Evolutionary conservation across 2,329 filamentous ascomycete genomes (phyloP).

Genomic region (Diplocarpon mali): DNA sequence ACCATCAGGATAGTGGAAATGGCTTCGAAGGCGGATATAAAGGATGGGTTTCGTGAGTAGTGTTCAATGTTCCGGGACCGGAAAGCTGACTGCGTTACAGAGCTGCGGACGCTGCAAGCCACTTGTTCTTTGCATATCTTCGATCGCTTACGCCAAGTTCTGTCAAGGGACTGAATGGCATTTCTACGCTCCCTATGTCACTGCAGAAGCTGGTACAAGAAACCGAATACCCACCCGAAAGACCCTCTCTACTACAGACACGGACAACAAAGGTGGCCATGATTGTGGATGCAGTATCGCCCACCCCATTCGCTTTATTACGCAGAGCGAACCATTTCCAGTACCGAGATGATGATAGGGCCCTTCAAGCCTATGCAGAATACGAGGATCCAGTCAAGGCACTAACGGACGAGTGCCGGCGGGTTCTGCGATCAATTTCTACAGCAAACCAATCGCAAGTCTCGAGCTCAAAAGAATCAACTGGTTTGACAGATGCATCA

Average conservation of each 20-base stretch:
- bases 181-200: conserved; percentile 79
- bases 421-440: conserved; percentile 82
- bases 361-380: conserved; percentile 75
- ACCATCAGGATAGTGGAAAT: conserved; percentile 73
- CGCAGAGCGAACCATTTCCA: conserved; percentile 90
- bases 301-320: conserved; percentile 83
- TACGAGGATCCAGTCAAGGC: conserved; percentile 83
- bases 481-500: conserved; percentile 69
- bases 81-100: conserved; percentile 33
- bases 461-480: conserved; percentile 59
- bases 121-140: conserved; percentile 96
- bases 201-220: conserved; percentile 83
- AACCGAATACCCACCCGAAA: conserved; percentile 84
- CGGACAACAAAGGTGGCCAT: conserved; percentile 85
- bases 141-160: conserved; percentile 78
- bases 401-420: conserved; percentile 84
- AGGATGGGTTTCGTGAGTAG: conserved; percentile 64
- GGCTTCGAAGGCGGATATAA: conserved; percentile 94
- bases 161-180: conserved; percentile 57
- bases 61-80: neutral
- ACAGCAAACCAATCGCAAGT: conserved; percentile 76
- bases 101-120: conserved; percentile 89
- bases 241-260: conserved; percentile 64
- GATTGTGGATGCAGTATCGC: conserved; percentile 91
- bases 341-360: conserved; percentile 78